A percentile compares a stretch with the other conserved stretches of the same genome.
Evolutionary conservation across 164 flowering plant species (phyloP).

Genomic region (grape (Vitis vinifera)): DNA sequence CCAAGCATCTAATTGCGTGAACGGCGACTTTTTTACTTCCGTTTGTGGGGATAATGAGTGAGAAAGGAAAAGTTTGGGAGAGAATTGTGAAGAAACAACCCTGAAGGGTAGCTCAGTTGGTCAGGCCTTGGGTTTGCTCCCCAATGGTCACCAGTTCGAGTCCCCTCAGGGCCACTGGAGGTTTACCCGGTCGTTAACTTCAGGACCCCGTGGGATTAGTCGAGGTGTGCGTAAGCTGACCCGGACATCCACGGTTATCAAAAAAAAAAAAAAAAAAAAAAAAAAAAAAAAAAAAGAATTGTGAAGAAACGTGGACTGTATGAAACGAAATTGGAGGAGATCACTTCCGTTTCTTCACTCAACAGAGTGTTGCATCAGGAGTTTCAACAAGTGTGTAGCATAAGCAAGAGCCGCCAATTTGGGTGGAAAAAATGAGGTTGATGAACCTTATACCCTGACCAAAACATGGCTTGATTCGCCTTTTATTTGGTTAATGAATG

Average conservation of each 20-base stretch:
- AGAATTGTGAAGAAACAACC: constrained; percentile 17
- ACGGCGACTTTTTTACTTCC: constrained; percentile 33
- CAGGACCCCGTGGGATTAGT: no score
- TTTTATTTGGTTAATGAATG: no score
- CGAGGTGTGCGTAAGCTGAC: no score
- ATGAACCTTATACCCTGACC: constrained; percentile 24
- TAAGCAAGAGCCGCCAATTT: constrained; percentile 28
- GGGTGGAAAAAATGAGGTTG: constrained; percentile 19
- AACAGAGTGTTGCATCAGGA: constrained; percentile 7
- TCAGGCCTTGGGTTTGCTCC: no score
- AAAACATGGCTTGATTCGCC: no score
- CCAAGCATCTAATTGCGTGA: constrained; percentile 34
- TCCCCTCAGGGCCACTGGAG: no score
- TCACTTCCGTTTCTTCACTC: neutral
- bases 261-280: no score
- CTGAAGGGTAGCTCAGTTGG: no score
- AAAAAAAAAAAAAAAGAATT: no score
- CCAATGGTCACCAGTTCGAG: no score
- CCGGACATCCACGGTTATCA: no score
- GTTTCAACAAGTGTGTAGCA: constrained; percentile 28
- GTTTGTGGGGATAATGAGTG: constrained; percentile 18
- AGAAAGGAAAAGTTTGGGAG: constrained; percentile 27
- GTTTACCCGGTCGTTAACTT: no score
- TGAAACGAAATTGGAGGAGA: constrained; percentile 23
- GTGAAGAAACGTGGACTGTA: constrained; percentile 22